Conservation (phyloP, 179 eudicot species). For the Spinacia oleracea region DNA sequence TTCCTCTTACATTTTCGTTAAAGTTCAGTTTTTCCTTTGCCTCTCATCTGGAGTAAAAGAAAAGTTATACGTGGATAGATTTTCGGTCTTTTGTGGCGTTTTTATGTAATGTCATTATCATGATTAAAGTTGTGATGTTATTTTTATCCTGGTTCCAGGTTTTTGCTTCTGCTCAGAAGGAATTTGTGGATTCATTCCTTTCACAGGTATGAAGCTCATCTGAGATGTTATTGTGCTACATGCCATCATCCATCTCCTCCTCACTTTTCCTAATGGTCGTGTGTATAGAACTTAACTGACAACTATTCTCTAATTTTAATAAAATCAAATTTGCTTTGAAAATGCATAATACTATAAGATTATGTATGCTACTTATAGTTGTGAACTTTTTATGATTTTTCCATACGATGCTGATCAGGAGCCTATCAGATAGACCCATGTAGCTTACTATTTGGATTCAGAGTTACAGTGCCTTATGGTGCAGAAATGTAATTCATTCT, state of each 20-base stretch:
- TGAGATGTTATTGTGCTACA: not conserved
- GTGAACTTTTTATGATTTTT: not conserved
- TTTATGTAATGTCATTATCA: not conserved
- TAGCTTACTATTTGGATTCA: not conserved
- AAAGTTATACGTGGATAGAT: not conserved
- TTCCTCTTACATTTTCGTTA: not conserved
- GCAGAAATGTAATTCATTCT: not conserved
- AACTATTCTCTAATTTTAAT: not conserved
- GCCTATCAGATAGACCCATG: not conserved
- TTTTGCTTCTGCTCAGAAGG: slow-evolving; percentile 86
- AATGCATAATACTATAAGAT: not conserved
- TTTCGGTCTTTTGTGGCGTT: not conserved
- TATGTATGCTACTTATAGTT: not conserved
- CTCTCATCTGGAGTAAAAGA: not conserved
- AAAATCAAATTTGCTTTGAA: not conserved
- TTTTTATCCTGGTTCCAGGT: slow-evolving; percentile 46
- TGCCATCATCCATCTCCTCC: not conserved
- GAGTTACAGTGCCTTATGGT: not conserved
- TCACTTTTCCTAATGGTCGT: not conserved
- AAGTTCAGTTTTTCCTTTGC: not conserved
- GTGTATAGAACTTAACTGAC: not conserved
- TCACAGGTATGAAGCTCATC: slow-evolving; percentile 61
- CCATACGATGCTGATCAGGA: not conserved
- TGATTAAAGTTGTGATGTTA: slow-evolving; percentile 18
- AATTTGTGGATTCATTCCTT: slow-evolving; percentile 78